Evolutionary conservation across 2,329 filamentous ascomycete species (phyloP), one percentile per base, ranked within the genome.

Genomic region (Akanthomyces muscarius): DNA sequence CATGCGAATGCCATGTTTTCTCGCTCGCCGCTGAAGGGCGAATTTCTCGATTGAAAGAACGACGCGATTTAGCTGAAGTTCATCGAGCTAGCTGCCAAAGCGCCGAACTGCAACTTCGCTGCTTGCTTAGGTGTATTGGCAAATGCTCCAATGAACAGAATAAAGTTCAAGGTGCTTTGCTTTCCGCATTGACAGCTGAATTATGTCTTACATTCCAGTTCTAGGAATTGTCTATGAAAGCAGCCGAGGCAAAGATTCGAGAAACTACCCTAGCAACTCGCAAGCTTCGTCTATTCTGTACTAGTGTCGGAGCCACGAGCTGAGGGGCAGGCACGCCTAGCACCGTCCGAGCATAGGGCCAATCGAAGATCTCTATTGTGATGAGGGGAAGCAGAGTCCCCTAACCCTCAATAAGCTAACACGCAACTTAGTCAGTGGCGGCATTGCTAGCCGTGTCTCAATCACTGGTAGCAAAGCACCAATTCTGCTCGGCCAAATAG

Each of bases 341-440:
- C 14, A 55, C 36, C 23, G 21, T 44, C 23, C 11, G 23, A 13
- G 21, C 42, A 28, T 44, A 44, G 53, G 45, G 16, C 14, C 36
- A 41, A 25, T 10, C 4, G 5, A 47, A 50, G 56, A 59, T 59
- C 30, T 42, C 30, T 36, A 23, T 41, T 48, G 28, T 23, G 67
- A 66, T 44, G 66, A 64, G 11, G 62, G 42, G 10, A 58, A 47
- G 6, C 51, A 55, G 6, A 33, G 36, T 56, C 53, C 23, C 23
- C 18, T 23, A 56, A 47, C 41, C 23, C 18, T 56, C 41, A 33
- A 47, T 7, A 3, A 28, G 54, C 25, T 57, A 21, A 21, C 21
- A 21, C 21, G 21, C 21, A 21, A 21, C 21, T 21, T 21, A 21
- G 21, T 21, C 21, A 21, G 21, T 21, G 21, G 21, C 21, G 21